These are phyloP conservation scores for Neurospora hispaniola DNA, from an alignment of 495 filamentous ascomycete genomes.

Conservation along the genomic window DNA sequence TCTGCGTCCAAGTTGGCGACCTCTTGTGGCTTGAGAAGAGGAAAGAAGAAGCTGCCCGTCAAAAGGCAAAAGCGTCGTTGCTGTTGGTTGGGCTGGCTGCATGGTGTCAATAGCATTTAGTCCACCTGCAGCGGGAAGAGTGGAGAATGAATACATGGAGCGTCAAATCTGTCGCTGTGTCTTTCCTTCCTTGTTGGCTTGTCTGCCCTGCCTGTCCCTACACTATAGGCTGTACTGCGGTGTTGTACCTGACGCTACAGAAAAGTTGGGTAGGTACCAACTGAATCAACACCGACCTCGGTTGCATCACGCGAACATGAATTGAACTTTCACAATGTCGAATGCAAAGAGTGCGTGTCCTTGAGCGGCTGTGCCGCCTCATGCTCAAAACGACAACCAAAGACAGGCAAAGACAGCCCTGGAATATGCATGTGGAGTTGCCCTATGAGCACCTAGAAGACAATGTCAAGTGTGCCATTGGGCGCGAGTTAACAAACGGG, in stretches of 20 bases:
- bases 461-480: constrained; percentile 19
- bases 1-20: not conserved
- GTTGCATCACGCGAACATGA: not conserved
- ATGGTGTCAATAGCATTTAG: not conserved
- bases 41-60: not conserved
- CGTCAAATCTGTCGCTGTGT: no score
- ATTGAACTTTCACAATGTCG: not conserved
- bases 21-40: not conserved
- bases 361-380: constrained; percentile 23
- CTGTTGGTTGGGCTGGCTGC: not conserved
- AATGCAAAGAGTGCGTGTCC: constrained; percentile 7
- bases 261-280: not conserved
- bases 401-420: constrained; percentile 13
- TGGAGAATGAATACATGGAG: not conserved
- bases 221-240: not conserved
- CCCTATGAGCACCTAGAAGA: constrained; percentile 26
- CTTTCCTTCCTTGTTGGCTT: not conserved
- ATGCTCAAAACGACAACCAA: constrained; percentile 5
- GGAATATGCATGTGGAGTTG: constrained; percentile 21
- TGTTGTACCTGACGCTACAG: constrained; percentile 3
- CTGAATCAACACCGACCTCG: not conserved
- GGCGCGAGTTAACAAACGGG: constrained; percentile 12
- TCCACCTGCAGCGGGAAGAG: not conserved
- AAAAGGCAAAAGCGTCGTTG: not conserved
- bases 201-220: not conserved